These are phyloP conservation scores for Polygonum aviculare DNA, from an alignment of 148 eudicot species.

Conservation along the genomic window DNA sequence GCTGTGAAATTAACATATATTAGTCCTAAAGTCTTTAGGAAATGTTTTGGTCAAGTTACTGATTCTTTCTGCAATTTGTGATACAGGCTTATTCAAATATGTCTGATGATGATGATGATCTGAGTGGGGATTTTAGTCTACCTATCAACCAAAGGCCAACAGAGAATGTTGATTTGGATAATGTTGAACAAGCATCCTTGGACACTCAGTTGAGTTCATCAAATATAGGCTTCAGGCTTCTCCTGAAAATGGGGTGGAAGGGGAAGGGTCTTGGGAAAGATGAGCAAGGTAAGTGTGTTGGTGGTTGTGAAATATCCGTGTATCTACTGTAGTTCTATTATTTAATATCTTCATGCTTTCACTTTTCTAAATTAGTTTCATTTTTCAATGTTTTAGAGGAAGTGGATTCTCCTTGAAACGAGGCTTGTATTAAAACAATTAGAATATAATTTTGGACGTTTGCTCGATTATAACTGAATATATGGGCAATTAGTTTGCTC, in stretches of 20 bases:
- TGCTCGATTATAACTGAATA: neutral
- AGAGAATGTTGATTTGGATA: conserved; percentile 73
- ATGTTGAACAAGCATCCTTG: conserved; percentile 90
- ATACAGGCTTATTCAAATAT: conserved; percentile 37
- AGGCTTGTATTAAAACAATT: neutral
- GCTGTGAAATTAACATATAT: neutral
- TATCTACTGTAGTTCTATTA: neutral
- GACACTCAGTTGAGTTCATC: conserved; percentile 78
- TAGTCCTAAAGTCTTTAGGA: neutral
- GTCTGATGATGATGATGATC: conserved; percentile 40
- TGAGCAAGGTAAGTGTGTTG: conserved; percentile 63
- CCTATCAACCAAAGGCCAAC: conserved; percentile 80
- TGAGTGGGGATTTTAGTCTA: conserved; percentile 56
- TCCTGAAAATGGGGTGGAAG: conserved; percentile 98
- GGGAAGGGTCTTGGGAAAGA: conserved; percentile 92
- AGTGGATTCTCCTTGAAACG: neutral
- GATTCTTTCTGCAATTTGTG: neutral
- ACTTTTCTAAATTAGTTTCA: neutral
- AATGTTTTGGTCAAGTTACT: neutral
- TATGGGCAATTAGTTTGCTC: neutral
- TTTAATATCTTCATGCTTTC: neutral
- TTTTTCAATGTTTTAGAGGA: neutral
- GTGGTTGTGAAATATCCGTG: neutral
- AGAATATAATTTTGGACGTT: neutral
- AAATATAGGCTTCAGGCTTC: conserved; percentile 82